These are phyloP conservation scores for Russula emetica DNA, from an alignment of 768 basidiomycete species.

Conservation along the genomic window DNA sequence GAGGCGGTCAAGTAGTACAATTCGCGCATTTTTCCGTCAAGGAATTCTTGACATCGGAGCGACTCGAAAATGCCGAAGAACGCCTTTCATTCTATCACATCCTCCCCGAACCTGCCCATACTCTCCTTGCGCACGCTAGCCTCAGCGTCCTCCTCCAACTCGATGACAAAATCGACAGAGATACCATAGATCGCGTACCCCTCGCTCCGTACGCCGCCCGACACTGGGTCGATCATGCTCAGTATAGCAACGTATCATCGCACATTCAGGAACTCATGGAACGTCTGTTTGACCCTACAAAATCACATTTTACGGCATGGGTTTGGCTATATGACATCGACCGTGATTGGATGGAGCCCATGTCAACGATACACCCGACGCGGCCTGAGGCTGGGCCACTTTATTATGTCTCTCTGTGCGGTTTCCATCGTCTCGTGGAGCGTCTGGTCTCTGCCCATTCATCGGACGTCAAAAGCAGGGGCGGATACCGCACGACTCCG, in stretches of 20 bases:
- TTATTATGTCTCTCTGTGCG: background rate
- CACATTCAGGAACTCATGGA: background rate
- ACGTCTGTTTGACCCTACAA: background rate
- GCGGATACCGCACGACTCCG: no score
- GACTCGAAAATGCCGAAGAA: background rate
- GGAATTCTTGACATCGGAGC: conserved; percentile 11
- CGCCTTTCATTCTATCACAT: conserved; percentile 7
- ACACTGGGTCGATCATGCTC: background rate
- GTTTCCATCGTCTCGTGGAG: background rate
- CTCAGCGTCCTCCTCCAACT: background rate
- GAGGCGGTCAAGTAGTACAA: background rate
- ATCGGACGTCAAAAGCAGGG: no score
- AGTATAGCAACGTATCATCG: background rate
- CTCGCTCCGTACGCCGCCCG: background rate
- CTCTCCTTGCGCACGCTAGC: background rate
- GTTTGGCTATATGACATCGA: background rate
- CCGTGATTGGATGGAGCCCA: background rate
- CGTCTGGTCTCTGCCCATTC: background rate
- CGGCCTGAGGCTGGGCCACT: background rate
- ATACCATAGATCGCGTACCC: background rate
- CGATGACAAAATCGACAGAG: background rate
- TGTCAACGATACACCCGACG: background rate
- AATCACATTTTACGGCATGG: background rate
- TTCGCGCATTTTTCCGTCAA: background rate
- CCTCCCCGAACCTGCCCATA: background rate